These are phyloP conservation scores for Ascomycota sp. DNA, from an alignment of 2,329 filamentous ascomycete species.

Conservation along the genomic window DNA sequence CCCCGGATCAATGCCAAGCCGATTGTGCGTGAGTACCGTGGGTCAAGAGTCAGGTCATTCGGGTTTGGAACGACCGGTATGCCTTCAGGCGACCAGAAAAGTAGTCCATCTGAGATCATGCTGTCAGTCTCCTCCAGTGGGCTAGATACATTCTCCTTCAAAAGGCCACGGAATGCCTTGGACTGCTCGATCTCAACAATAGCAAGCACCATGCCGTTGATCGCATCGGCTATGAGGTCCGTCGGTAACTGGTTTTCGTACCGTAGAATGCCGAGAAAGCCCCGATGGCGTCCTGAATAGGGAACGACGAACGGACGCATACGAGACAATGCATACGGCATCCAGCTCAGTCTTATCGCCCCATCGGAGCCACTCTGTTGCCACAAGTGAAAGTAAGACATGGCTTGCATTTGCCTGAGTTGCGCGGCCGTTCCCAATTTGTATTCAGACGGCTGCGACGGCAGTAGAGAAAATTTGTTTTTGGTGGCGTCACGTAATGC, in stretches of 20 bases:
- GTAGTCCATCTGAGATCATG: neutral
- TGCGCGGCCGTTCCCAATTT: slow-evolving; percentile 41
- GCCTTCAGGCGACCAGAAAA: slow-evolving; percentile 19
- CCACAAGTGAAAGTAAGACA: slow-evolving; percentile 54
- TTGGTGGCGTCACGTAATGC: slow-evolving; percentile 24
- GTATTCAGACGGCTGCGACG: slow-evolving; percentile 36
- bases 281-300: slow-evolving; percentile 28
- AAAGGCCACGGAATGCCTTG: slow-evolving; percentile 23
- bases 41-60: slow-evolving; percentile 34
- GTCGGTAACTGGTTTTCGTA: slow-evolving; percentile 44
- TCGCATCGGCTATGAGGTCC: slow-evolving; percentile 37
- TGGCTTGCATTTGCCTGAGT: slow-evolving; percentile 52
- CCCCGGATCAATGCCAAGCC: slow-evolving; percentile 51
- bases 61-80: slow-evolving; percentile 42
- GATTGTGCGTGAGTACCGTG: slow-evolving; percentile 34
- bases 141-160: neutral
- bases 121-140: neutral
- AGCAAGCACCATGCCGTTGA: slow-evolving; percentile 52
- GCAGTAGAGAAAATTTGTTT: slow-evolving; percentile 27
- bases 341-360: slow-evolving; percentile 20
- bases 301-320: slow-evolving; percentile 39
- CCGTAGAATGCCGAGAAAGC: slow-evolving; percentile 44
- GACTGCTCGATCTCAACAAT: slow-evolving; percentile 39
- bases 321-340: slow-evolving; percentile 31
- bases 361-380: neutral